A percentile compares a stretch with the other conserved stretches of the same genome.
Evolutionary conservation across 495 filamentous ascomycete genomes (phyloP).

Genomic region (Hyaloscypha hepaticicola): DNA sequence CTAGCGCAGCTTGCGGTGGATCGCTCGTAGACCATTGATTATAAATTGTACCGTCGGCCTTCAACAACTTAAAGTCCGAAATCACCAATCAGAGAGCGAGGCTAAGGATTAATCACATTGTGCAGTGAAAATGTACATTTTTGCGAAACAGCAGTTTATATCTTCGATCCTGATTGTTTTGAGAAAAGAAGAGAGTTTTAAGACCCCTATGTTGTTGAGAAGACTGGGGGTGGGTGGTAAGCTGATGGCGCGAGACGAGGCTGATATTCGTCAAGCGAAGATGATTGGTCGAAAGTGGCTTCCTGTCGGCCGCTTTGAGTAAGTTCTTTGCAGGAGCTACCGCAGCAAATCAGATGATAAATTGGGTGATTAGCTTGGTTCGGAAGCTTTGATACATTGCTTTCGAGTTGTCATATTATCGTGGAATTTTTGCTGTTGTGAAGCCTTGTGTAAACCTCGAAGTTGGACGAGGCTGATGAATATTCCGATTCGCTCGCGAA

Average conservation of each 20-base stretch:
- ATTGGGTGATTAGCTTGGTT: too few species aligned
- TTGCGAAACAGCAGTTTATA: neutral
- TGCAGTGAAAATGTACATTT: neutral
- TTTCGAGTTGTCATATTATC: neutral
- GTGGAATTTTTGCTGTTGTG: neutral
- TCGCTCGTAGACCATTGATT: neutral
- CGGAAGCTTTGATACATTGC: too few species aligned
- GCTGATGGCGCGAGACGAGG: neutral
- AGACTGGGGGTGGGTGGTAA: neutral
- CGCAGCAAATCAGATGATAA: neutral
- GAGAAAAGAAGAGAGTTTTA: neutral
- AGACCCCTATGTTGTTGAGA: neutral
- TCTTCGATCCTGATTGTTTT: neutral
- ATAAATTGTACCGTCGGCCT: neutral
- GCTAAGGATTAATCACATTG: neutral
- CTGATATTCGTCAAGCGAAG: neutral
- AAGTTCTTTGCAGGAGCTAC: neutral
- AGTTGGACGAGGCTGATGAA: constrained; percentile 11
- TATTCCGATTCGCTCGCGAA: constrained; percentile 1
- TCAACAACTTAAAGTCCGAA: neutral
- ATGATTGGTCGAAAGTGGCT: neutral
- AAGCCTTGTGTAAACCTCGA: neutral
- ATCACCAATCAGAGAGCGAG: neutral
- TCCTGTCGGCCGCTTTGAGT: neutral
- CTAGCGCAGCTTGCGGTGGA: neutral